Base-by-base conservation (phyloP, 2,329 filamentous ascomycete species). In the Pyrenophora teres region DNA sequence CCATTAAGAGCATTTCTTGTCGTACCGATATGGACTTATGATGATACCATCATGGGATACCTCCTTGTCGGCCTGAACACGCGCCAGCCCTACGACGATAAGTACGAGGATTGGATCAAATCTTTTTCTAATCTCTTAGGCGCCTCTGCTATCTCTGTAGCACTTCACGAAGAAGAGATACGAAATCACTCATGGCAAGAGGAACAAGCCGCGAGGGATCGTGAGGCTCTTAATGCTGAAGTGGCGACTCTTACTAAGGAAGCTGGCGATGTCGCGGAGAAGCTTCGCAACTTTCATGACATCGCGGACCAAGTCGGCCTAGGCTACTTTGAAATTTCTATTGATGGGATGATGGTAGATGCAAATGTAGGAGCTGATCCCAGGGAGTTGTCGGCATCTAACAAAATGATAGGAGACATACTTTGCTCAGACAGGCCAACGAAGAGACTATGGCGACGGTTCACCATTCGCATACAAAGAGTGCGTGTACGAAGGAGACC, bases 91-190 rank as follows among this genome's bases (percentile, higher is more conserved):
- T 63, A 57, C 15, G 58, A 63, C 18, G 44, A 51, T 8, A 53
- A 59, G n/a, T 63, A 63, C 49, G 37, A 50, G 32, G 52, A 56
- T 13, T 58, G 56, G 56, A 58, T 58, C 25, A 40, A 48, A 10
- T 54, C 52, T 7, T 59, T 61, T 7, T 46, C 57, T 10, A 59
- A 57, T 9, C 18, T 63, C 2, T 43, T 63, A 4, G 52, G 58
- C 7, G 50, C 55, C 10, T 61, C 56, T 15, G 53, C 59, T 21
- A 58, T 56, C 15, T 59, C 58, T 1, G 50, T 63, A 5, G 37
- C 54, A 1, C 51, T 63, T 8, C 52, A 61, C 13, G 53, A 63
- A 39, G 58, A 61, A 30, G 60, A 63, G 13, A 37, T 38, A 10
- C 50, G 36, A 16, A 43, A 44, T n/a, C 60, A 50, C 9, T 44